phyloP scores from a whole-genome alignment of 371 early-diverging fungal genomes.

The Phascolomyces articulosus region DNA sequence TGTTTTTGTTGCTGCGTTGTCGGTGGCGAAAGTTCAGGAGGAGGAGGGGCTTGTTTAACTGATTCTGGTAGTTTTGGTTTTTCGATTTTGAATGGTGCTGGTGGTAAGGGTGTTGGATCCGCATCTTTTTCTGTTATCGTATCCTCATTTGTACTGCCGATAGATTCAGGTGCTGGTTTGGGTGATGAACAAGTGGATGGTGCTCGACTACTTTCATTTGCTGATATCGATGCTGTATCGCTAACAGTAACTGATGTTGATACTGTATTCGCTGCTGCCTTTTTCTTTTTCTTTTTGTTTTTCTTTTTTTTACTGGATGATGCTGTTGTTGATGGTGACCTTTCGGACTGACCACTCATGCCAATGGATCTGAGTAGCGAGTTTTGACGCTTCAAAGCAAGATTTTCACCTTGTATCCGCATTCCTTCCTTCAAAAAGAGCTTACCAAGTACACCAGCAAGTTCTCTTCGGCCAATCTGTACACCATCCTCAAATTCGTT shows the following conservation, averaged over 20 bases:
- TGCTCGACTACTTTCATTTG: conserved; percentile 12
- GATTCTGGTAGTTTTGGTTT: background rate
- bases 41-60: background rate
- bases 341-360: conserved; percentile 13
- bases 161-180: background rate
- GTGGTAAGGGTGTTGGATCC: background rate
- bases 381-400: conserved; percentile 70
- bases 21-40: background rate
- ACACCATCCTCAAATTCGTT: conserved; percentile 73
- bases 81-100: background rate
- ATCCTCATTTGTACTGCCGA: background rate
- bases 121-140: background rate
- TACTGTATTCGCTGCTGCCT: background rate
- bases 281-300: conserved; percentile 56
- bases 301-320: conserved; percentile 37
- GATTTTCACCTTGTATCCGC: conserved; percentile 68
- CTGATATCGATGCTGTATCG: conserved; percentile 9
- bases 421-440: conserved; percentile 75
- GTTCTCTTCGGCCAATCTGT: conserved; percentile 64
- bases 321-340: background rate
- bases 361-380: conserved; percentile 61
- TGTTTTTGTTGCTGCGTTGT: background rate
- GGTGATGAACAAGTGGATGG: conserved; percentile 12
- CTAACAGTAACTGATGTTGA: background rate
- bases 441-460: conserved; percentile 72